Evolutionary conservation across 345 rosid species (phyloP), one percentile per base, ranked within the genome.

Genomic region (Heritiera fomes): DNA sequence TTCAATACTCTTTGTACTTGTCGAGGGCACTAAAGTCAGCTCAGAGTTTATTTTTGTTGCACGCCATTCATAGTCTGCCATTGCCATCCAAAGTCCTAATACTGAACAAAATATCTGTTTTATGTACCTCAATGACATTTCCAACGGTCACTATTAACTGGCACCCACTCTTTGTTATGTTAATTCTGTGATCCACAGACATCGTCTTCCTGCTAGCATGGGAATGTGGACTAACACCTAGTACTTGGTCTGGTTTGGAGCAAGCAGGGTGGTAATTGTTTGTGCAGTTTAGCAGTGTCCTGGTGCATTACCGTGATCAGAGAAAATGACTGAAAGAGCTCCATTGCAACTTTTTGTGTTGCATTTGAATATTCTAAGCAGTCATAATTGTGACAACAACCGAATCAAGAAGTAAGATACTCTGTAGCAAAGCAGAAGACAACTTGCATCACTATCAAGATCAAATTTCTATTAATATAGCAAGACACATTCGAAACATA

Each of bases 151-250:
- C 82, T 1, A 80, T 76, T 73, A 17, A 83, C 72, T 0, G 77
- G 79, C 40, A 79, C 79, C 79, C 88, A 81, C 28, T 23, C 28
- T 23, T 65, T 69, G 6, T 83, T 11, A 9, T 79, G 85, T 45
- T 9, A n/a, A 64, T 83, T 81, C 43, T 81, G 85, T 43, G 77
- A 62, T 30, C 83, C 86, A 12, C 20, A 43, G 1, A 47, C 18
- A 41, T 77, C 46, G 28, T 77, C 56, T 2, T 66, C 78, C 73
- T 81, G 85, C 60, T 11, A 83, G 79, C 45, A 86, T 23, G 65
- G 80, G 82, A 86, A 79, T 76, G 82, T 18, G 80, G 80, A 61
- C 81, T 80, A 15, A 78, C 18, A 18, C 82, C 85, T 10, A 77
- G 18, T 14, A 83, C 86, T 63, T 49, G 53, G 34, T 80, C 75